phyloP scores from a whole-genome alignment of 257 asterid species.

The Fraxinus anomala region DNA sequence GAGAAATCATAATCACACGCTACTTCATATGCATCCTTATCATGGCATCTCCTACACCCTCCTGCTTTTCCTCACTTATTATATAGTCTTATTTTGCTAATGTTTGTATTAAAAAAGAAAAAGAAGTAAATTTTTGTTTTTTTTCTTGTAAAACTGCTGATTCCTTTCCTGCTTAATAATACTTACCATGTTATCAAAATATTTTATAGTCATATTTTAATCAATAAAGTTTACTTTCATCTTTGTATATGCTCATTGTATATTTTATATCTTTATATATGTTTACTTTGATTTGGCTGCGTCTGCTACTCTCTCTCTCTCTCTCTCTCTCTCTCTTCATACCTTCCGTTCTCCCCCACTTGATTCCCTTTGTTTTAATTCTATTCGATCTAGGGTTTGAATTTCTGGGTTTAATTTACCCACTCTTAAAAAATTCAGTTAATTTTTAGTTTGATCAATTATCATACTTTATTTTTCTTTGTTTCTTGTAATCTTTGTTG shows the following conservation, averaged over 20 bases:
- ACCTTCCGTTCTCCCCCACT: constrained; percentile 29
- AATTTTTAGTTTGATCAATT: constrained; percentile 18
- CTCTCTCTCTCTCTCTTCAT: constrained; percentile 10
- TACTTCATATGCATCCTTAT: background rate
- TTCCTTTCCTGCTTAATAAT: background rate
- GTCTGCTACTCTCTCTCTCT: constrained; percentile 3
- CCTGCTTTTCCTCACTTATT: background rate
- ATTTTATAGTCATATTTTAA: background rate
- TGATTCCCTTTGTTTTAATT: constrained; percentile 32
- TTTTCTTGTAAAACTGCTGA: too few relatives aligned
- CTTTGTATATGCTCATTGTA: background rate
- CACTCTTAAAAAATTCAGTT: constrained; percentile 7
- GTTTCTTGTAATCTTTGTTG: constrained; percentile 27
- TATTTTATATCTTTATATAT: background rate
- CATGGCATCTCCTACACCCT: background rate
- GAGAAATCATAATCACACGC: background rate
- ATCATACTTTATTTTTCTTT: constrained; percentile 33
- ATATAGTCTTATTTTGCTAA: too few relatives aligned
- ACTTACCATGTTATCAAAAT: background rate
- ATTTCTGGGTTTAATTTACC: constrained; percentile 24
- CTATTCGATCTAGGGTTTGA: constrained; percentile 41
- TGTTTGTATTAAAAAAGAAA: too few relatives aligned
- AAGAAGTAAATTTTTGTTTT: too few relatives aligned
- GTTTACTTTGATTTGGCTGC: background rate
- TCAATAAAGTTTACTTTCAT: constrained; percentile 1